phyloP scores from a whole-genome alignment of 139 green algal species.

The Zygnema circumcarinatum region DNA sequence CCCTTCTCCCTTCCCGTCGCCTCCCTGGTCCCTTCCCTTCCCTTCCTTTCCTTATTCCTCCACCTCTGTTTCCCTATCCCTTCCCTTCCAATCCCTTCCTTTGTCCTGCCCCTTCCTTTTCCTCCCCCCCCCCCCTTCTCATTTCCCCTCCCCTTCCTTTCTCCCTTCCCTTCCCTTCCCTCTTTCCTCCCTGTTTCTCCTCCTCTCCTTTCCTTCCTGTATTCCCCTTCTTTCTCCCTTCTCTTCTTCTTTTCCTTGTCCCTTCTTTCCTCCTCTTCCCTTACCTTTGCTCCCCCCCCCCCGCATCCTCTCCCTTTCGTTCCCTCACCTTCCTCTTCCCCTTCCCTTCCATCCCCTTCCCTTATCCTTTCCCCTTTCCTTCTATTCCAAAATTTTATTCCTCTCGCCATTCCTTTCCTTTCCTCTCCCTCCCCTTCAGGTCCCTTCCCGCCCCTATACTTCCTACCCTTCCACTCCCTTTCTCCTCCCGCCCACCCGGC shows the following conservation, averaged over 20 bases:
- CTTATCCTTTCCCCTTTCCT: neutral
- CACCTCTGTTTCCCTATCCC: too few species aligned
- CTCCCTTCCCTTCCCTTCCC: neutral
- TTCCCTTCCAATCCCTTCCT: too few species aligned
- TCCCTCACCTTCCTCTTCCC: constrained; percentile 80
- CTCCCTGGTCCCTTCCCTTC: too few species aligned
- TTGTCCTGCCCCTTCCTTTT: too few species aligned
- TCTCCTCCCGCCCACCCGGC: too few species aligned
- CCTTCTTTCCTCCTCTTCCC: constrained; percentile 73
- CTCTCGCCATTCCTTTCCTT: too few species aligned
- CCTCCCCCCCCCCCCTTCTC: neutral
- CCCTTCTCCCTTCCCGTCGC: too few species aligned
- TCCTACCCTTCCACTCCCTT: too few species aligned
- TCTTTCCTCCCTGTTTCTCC: neutral
- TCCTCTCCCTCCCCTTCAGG: too few species aligned
- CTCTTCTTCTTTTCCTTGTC: constrained; percentile 8
- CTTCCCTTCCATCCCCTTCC: neutral
- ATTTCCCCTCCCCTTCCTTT: neutral
- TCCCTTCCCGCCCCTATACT: too few species aligned
- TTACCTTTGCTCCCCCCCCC: constrained; percentile 80
- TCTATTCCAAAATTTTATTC: constrained; percentile 44
- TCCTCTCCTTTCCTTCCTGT: neutral
- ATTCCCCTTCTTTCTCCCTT: neutral
- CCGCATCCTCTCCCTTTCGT: constrained; percentile 67
- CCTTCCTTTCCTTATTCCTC: too few species aligned